Evolutionary conservation across 1,139 yeast species (phyloP), one percentile per base, ranked within the genome.

Genomic region (Taphrina betulina): DNA sequence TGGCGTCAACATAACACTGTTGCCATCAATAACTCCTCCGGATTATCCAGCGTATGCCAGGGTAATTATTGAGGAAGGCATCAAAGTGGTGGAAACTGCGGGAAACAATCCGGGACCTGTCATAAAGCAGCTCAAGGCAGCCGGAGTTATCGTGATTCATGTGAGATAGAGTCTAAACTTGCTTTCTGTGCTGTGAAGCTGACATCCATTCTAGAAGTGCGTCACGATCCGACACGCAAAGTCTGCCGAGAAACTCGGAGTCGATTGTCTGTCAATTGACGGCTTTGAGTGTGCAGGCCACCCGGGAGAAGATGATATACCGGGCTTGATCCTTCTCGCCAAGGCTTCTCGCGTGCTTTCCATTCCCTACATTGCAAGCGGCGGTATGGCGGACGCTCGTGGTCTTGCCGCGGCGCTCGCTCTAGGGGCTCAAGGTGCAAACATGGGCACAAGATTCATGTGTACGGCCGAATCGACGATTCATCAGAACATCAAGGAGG

Each of bases 261-360:
- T 68, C 22, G 68, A 67, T 29, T 70, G 70, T 34, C 62, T 69
- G 38, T 64, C 69, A 33, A 69, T 69, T 33, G 72, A 69, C 53
- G 72, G 72, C 5, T 66, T 66, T 52, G 72, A 58, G 23, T 69
- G 72, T 50, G 72, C 72, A 5, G 72, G 72, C 20, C 72, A 69
- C 54, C 72, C 72, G 16, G 72, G 72, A 22, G 72, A 69, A 60
- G 68, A 68, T 59, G 72, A 67, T 42, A 59, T 69, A 26, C 60
- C 69, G 28, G 63, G 67, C 17, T 58, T 69, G 57, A 61, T 69
- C 23, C 63, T 69, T 33, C 64, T 69, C 24, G 65, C 69, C 24
- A 60, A 66, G 37, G 66, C 68, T 14, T 63, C 66, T 7, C 67
- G 65, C 53, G 64, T 52, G 36, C 64, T 69, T 48, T 64, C 61